Base-by-base conservation (phyloP, 202 grass and related monocot genomes). In the Digitaria exilis region DNA sequence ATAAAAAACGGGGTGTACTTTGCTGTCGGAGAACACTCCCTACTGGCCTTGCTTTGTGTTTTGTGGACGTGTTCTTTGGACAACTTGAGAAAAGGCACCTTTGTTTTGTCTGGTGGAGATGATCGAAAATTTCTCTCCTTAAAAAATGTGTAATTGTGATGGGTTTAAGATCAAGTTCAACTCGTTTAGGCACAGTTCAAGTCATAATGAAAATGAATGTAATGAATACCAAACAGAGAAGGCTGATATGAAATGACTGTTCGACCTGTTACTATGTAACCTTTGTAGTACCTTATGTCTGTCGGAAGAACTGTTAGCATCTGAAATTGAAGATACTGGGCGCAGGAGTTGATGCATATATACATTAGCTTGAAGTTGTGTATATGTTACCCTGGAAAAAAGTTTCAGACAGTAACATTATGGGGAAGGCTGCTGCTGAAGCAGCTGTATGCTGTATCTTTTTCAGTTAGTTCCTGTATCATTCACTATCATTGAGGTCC, bases 401-500 rank as follows among this genome's bases (percentile, higher is more conserved):
- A 8, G 37, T 7, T 39, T 39, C 37, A 39, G 37, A 39, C 37
- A 39, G 37, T 39, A 39, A 39, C 6, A 8, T 39, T 39, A 39
- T 94, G 89, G 96, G 89, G 21, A 91, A 76, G 70, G 77, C 90
- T 81, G 89, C 95, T 79, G 84, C 91, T 44, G 89, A 95, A 89
- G 87, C 92, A 81, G 84, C 37, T 39, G 37, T 39, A 39, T 9
- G 37, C 37, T 73, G 42, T 95, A 54, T 90, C 92, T 28, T 46
- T 87, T 98, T 86, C 85, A 86, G 42, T 87, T 98, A 82, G 77
- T 95, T 50, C 92, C 96, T 32, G 64, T 95, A 22, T 93, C 93
- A 87, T 98, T 98, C 79, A 95, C 87, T 55, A 79, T 87, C 41
- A 42, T 56, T 12, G 87, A 93, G 85, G 80, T 90, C 70, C 83